Percentiles rank a stretch among this genome's conserved stretches.
Evolutionary conservation across 192 early-diverging fungal genomes (phyloP).

Genomic region (Pecoramyces ruminantium): DNA sequence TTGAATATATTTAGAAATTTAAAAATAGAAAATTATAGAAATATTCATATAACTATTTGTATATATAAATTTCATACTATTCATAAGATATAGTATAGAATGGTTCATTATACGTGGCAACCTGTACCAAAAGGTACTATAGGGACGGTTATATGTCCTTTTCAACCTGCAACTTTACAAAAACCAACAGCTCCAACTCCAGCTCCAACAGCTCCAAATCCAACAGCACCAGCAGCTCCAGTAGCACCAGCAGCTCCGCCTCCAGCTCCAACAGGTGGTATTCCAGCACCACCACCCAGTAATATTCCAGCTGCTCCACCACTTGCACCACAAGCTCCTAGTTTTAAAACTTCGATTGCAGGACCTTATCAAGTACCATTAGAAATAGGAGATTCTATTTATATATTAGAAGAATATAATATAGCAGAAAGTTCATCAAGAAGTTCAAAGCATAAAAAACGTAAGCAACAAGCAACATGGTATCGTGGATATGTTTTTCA

Average conservation of each 20-base stretch:
- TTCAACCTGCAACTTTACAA: background rate
- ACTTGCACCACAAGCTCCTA: background rate
- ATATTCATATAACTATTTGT: no score
- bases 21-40: no score
- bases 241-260: background rate
- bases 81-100: background rate
- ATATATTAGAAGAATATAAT: slow-evolving; percentile 30
- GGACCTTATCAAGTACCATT: slow-evolving; percentile 6
- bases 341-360: background rate
- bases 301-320: background rate
- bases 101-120: background rate
- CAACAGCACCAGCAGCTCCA: background rate
- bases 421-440: background rate
- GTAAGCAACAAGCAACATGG: slow-evolving; percentile 11
- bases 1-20: no score
- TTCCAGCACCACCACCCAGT: background rate
- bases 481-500: slow-evolving; percentile 41
- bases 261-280: background rate
- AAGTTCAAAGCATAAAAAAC: background rate
- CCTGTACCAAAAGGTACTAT: background rate
- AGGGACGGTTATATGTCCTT: background rate
- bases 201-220: no score
- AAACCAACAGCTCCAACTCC: background rate
- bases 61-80: no score
- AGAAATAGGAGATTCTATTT: slow-evolving; percentile 34